phyloP scores from a whole-genome alignment of 768 basidiomycete species.

The Boletus tylopilopsis region DNA sequence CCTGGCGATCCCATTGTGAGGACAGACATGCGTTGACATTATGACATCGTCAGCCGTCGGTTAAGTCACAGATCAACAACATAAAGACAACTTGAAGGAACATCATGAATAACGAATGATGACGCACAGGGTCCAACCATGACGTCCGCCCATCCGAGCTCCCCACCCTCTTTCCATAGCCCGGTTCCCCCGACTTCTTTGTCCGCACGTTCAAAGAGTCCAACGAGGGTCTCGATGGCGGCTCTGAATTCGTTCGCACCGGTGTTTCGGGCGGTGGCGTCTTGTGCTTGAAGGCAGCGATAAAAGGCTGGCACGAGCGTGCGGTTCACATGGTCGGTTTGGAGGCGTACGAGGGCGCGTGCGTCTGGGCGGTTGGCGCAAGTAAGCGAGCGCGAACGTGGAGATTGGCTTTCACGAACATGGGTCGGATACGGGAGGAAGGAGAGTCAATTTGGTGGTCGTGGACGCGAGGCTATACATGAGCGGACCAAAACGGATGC shows the following conservation, averaged over 20 bases:
- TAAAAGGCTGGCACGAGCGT: conserved; percentile 68
- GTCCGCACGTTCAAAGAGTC: conserved; percentile 51
- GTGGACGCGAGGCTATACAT: conserved; percentile 47
- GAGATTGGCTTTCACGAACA: conserved; percentile 39
- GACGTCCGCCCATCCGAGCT: conserved; percentile 59
- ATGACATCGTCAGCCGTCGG: too few species aligned
- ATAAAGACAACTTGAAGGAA: too few species aligned
- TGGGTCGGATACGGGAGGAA: conserved; percentile 55
- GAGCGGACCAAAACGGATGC: not conserved
- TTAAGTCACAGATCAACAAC: too few species aligned
- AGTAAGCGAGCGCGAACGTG: not conserved
- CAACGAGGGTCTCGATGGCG: conserved; percentile 48
- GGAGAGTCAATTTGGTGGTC: conserved; percentile 46
- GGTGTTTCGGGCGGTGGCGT: conserved; percentile 46
- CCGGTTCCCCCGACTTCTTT: conserved; percentile 49
- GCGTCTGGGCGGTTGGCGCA: conserved; percentile 43
- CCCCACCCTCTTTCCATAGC: conserved; percentile 54
- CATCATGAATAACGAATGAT: too few species aligned
- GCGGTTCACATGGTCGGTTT: conserved; percentile 65
- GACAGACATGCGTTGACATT: not conserved
- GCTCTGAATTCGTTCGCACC: conserved; percentile 50
- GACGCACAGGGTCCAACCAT: conserved; percentile 68
- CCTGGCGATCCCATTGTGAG: conserved; percentile 36
- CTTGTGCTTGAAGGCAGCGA: conserved; percentile 70
- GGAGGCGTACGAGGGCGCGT: conserved; percentile 61